These are phyloP conservation scores for Ilyonectria robusta DNA, from an alignment of 2,329 filamentous ascomycete species.

Conservation along the genomic window DNA sequence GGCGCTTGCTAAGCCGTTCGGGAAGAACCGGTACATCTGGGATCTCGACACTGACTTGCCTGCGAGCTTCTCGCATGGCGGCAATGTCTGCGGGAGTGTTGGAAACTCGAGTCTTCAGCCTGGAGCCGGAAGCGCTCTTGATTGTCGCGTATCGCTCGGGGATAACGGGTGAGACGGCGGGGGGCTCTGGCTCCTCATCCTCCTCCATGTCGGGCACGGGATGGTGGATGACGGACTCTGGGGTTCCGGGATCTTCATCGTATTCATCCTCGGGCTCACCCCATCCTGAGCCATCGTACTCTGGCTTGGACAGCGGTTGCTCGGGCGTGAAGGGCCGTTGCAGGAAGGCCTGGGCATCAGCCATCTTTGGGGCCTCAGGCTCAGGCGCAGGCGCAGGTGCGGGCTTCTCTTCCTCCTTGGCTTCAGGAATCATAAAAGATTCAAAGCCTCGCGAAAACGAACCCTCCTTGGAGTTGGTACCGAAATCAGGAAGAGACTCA, in stretches of 20 bases:
- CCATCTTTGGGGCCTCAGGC: slow-evolving; percentile 51
- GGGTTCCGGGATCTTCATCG: slow-evolving; percentile 78
- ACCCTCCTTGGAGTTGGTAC: slow-evolving; percentile 50
- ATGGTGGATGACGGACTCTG: slow-evolving; percentile 91
- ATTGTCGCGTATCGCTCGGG: slow-evolving; percentile 90
- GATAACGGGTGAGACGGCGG: slow-evolving; percentile 72
- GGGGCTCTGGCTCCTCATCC: slow-evolving; percentile 59
- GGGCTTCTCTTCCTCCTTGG: slow-evolving; percentile 50
- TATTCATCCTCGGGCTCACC: slow-evolving; percentile 67
- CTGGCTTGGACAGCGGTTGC: slow-evolving; percentile 67
- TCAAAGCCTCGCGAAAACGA: slow-evolving; percentile 62
- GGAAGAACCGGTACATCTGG: slow-evolving; percentile 73
- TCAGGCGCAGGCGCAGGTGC: slow-evolving; percentile 50
- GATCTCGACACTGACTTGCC: slow-evolving; percentile 85
- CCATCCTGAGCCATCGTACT: slow-evolving; percentile 76
- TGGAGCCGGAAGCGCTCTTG: slow-evolving; percentile 83
- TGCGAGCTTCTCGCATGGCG: slow-evolving; percentile 88
- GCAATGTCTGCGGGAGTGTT: slow-evolving; percentile 87
- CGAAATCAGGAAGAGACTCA: slow-evolving; percentile 56
- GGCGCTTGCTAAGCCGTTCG: slow-evolving; percentile 70
- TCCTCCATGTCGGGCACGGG: slow-evolving; percentile 64
- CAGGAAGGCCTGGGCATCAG: slow-evolving; percentile 54
- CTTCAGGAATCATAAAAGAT: slow-evolving; percentile 62
- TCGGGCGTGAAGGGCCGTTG: slow-evolving; percentile 66
- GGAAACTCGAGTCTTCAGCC: slow-evolving; percentile 90